A percentile compares a stretch with the other conserved stretches of the same genome.
phyloP scores from a whole-genome alignment of 306 rosid species.

The Castanea mollissima region DNA sequence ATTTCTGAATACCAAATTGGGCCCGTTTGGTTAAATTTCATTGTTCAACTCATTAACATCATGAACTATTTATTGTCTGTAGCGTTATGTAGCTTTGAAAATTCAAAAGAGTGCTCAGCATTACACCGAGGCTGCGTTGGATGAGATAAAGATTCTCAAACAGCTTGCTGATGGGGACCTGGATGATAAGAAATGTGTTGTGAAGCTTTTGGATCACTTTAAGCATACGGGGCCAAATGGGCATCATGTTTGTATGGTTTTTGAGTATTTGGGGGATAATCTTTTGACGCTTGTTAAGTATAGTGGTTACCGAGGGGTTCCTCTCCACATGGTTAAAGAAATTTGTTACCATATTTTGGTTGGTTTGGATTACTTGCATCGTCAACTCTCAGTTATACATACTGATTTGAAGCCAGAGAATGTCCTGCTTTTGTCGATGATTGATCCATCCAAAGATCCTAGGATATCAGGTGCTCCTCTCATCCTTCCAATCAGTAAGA shows the following conservation, averaged over 20 bases:
- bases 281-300: conserved; percentile 83
- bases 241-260: conserved; percentile 94
- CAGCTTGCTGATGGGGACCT: conserved; percentile 90
- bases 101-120: conserved; percentile 99
- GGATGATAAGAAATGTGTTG: conserved; percentile 79
- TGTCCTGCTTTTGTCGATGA: conserved; percentile 68
- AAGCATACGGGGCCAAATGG: conserved; percentile 97
- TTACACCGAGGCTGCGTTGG: conserved; percentile 96
- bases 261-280: conserved; percentile 94
- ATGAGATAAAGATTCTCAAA: conserved; percentile 85
- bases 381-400: conserved; percentile 87
- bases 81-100: conserved; percentile 88
- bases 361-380: conserved; percentile 94
- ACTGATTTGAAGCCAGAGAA: conserved; percentile 96
- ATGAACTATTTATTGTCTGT: conserved; percentile 8
- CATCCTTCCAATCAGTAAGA: conserved; percentile 57
- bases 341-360: conserved; percentile 81
- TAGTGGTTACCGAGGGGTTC: conserved; percentile 75
- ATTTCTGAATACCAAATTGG: no score
- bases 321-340: conserved; percentile 76
- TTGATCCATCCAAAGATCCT: conserved; percentile 85
- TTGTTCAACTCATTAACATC: no score
- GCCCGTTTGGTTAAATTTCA: no score
- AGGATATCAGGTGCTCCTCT: conserved; percentile 63
- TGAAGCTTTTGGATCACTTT: conserved; percentile 95